A percentile compares a stretch with the other conserved stretches of the same genome.
Conservation (phyloP, 106 monocot genomes). For the Dactylorhiza incarnata region DNA sequence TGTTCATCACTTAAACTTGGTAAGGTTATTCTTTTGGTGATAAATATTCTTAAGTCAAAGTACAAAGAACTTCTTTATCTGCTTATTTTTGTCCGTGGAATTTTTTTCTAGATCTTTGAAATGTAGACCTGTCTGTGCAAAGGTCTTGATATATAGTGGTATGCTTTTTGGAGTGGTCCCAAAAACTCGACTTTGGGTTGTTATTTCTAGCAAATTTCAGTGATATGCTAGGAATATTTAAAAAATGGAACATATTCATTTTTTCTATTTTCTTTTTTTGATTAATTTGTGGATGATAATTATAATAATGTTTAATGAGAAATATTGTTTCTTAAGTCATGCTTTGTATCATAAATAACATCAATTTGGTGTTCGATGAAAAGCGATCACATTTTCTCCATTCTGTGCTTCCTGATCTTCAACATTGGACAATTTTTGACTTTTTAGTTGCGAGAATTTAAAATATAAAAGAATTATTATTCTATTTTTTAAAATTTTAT, state of each 20-base stretch:
- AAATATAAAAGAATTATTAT: too few relatives aligned
- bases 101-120: not conserved
- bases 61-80: not conserved
- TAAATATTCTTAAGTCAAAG: not conserved
- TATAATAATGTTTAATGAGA: not conserved
- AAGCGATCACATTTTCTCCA: too few relatives aligned
- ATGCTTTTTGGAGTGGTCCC: not conserved
- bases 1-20: slow-evolving; percentile 96
- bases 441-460: not conserved
- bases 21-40: slow-evolving; percentile 18
- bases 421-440: not conserved
- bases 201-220: not conserved
- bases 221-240: not conserved
- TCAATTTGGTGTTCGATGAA: not conserved
- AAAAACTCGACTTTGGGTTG: not conserved
- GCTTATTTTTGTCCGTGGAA: not conserved
- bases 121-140: not conserved
- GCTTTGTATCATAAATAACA: not conserved
- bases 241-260: not conserved
- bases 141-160: not conserved
- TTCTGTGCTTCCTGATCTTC: not conserved
- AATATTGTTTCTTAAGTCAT: not conserved
- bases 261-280: not conserved
- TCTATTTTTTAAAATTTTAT: too few relatives aligned
- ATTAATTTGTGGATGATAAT: not conserved